Evolutionary conservation across 2,329 filamentous ascomycete species (phyloP).

Genomic region (Aspergillus novofumigatus): DNA sequence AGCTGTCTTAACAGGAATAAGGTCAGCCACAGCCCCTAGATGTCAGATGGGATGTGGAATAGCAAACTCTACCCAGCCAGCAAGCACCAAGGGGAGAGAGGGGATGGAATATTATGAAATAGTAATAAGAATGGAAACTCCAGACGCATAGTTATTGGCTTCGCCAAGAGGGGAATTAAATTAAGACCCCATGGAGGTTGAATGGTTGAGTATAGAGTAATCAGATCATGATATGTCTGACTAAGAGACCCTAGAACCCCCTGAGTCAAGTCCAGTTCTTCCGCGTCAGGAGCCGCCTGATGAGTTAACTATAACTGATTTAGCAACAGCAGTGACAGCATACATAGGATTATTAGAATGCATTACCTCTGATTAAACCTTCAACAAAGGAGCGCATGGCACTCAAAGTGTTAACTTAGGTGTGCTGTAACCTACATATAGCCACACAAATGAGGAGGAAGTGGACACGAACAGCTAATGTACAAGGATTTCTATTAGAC

Average conservation of each 20-base stretch:
- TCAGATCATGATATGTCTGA: slow-evolving; percentile 10
- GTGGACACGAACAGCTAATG: slow-evolving; percentile 10
- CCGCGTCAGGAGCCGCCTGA: background rate
- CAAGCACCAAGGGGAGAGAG: background rate
- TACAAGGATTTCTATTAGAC: slow-evolving; percentile 10
- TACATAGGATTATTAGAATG: background rate
- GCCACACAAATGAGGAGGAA: background rate
- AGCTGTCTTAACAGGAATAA: slow-evolving; percentile 3
- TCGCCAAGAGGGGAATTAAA: slow-evolving; percentile 1
- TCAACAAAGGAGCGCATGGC: background rate
- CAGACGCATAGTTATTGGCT: slow-evolving; percentile 1
- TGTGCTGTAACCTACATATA: slow-evolving; percentile 1
- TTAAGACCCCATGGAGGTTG: slow-evolving; percentile 12
- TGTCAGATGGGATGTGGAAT: background rate
- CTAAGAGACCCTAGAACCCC: slow-evolving; percentile 4
- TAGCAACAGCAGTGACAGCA: background rate
- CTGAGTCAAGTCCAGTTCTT: background rate
- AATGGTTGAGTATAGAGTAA: slow-evolving; percentile 1
- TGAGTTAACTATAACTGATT: background rate
- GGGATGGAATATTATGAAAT: background rate
- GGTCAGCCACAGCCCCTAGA: background rate
- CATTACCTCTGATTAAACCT: background rate
- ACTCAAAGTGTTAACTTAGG: background rate
- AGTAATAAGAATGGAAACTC: slow-evolving; percentile 6
- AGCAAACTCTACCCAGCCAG: background rate